Percentiles rank a stretch among this genome's conserved stretches.
phyloP scores from a whole-genome alignment of 257 asterid species.

The Nicotiana sylvestris region DNA sequence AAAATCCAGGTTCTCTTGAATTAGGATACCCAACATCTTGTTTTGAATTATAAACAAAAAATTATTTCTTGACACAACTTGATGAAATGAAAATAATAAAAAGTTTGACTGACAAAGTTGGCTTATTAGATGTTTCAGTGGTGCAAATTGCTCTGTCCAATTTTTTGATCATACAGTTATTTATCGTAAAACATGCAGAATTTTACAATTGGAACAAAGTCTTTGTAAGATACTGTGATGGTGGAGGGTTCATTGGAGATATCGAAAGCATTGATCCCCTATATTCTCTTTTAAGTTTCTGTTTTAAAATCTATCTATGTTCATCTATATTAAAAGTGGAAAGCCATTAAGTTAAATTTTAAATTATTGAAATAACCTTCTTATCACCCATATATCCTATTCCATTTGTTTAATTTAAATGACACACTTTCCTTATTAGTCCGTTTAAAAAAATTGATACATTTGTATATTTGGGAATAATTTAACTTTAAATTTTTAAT shows the following conservation, averaged over 20 bases:
- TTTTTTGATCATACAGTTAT: not conserved
- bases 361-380: too few relatives aligned
- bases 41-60: not conserved
- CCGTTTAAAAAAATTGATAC: too few relatives aligned
- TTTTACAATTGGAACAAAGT: constrained; percentile 13
- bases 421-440: too few relatives aligned
- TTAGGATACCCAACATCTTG: not conserved
- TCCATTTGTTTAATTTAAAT: too few relatives aligned
- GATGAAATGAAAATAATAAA: not conserved
- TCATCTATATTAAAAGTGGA: not conserved
- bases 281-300: not conserved
- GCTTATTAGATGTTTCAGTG: not conserved
- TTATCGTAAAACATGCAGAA: not conserved
- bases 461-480: too few relatives aligned
- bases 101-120: not conserved
- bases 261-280: not conserved
- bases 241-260: constrained; percentile 3
- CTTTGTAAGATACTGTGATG: constrained; percentile 11
- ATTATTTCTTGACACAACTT: not conserved
- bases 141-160: not conserved
- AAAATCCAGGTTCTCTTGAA: not conserved
- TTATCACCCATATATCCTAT: too few relatives aligned
- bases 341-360: too few relatives aligned
- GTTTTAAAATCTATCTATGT: not conserved
- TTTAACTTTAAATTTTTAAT: too few relatives aligned